A percentile compares a stretch with the other conserved stretches of the same genome.
Conservation (phyloP, 1,284 basidiomycete species). For the Pseudozyma tsukubaensis region DNA sequence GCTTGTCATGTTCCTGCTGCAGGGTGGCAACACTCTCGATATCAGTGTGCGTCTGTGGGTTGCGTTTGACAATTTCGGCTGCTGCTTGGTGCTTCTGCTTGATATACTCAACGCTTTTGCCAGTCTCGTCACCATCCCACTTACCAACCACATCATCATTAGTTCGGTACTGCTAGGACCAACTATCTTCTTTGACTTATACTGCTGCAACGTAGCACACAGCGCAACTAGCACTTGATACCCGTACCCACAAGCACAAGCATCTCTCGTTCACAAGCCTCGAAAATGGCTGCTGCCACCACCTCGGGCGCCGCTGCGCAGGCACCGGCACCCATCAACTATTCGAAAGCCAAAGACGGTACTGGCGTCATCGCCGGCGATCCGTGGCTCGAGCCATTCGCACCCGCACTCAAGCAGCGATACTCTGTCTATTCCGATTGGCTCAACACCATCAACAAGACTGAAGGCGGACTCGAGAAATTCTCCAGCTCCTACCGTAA, state of each 20-base stretch:
- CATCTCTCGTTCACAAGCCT: background rate
- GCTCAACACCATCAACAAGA: conserved; percentile 46
- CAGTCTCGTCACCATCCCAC: no score
- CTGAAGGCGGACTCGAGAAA: conserved; percentile 78
- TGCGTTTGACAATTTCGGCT: no score
- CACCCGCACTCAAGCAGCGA: conserved; percentile 52
- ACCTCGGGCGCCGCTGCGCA: conserved; percentile 12
- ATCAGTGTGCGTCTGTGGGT: no score
- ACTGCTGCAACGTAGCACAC: no score
- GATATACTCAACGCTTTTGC: no score
- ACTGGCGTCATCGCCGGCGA: conserved; percentile 61
- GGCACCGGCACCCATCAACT: conserved; percentile 49
- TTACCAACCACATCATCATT: no score
- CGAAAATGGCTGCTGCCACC: conserved; percentile 27
- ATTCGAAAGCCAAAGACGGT: conserved; percentile 59
- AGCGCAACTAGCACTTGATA: no score
- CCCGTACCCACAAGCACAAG: background rate
- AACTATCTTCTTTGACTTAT: no score
- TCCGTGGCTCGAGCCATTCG: conserved; percentile 65
- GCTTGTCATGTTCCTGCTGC: background rate
- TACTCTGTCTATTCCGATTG: conserved; percentile 56
- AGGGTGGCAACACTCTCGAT: conserved; percentile 20
- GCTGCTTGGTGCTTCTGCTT: no score
- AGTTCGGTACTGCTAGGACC: no score
- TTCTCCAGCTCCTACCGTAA: conserved; percentile 89